phyloP scores from a whole-genome alignment of 2,329 filamentous ascomycete species.

The Emergomyces pasteurianus region DNA sequence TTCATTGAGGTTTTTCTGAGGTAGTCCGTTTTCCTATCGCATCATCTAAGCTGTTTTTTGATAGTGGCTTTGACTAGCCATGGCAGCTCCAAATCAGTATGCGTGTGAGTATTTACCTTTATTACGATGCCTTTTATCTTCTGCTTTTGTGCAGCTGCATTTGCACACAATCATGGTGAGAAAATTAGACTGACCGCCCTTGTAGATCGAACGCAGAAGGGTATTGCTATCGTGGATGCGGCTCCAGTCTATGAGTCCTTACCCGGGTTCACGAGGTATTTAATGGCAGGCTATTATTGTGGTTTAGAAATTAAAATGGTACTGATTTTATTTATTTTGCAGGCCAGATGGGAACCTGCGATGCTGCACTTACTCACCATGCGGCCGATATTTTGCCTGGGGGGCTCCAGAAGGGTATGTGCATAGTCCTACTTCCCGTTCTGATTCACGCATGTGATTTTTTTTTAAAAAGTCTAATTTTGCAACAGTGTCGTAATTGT shows the following conservation, averaged over 20 bases:
- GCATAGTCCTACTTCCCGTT: not conserved
- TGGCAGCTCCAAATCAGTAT: slow-evolving; percentile 89
- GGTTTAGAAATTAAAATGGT: slow-evolving; percentile 7
- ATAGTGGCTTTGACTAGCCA: slow-evolving; percentile 86
- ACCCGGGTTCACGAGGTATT: slow-evolving; percentile 57
- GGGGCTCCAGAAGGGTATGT: slow-evolving; percentile 64
- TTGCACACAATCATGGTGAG: not conserved
- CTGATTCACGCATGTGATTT: not conserved
- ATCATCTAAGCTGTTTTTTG: not conserved
- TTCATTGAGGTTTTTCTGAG: not conserved
- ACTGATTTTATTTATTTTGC: slow-evolving; percentile 10
- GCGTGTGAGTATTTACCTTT: slow-evolving; percentile 48
- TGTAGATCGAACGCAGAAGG: slow-evolving; percentile 82
- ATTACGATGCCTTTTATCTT: not conserved
- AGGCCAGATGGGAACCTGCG: slow-evolving; percentile 89
- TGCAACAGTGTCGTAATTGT: slow-evolving; percentile 60
- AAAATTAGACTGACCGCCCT: slow-evolving; percentile 11
- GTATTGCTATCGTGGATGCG: slow-evolving; percentile 86
- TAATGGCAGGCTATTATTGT: slow-evolving; percentile 6
- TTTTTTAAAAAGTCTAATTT: slow-evolving; percentile 5
- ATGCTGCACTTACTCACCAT: slow-evolving; percentile 90
- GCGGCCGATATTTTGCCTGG: slow-evolving; percentile 93
- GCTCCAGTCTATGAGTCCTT: slow-evolving; percentile 77
- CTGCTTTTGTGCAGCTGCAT: not conserved
- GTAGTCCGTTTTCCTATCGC: not conserved